Base-by-base conservation (phyloP, 192 early-diverging fungal genomes). In the Neocallimastix lanati region DNA sequence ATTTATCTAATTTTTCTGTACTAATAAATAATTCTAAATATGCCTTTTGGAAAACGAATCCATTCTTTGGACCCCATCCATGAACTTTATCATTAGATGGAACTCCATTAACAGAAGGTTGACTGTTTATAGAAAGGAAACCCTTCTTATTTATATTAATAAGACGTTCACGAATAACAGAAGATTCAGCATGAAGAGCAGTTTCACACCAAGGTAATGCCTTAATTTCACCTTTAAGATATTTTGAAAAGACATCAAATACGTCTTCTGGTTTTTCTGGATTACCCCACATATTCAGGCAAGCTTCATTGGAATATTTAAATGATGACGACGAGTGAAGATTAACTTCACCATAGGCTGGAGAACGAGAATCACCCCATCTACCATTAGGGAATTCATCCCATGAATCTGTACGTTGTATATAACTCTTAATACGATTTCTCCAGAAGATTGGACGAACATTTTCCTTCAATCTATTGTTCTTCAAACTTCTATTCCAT, bases 361-460 rank as follows among this genome's bases (percentile, higher is more conserved):
- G 96, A 21, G 97, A 98, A 76, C 96, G 89, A 35, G 97, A 92
- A 79, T 98, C 96, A 35, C 97, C 97, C 97, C 96, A 98, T 79
- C 97, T 92, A 25, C 97, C 97, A 85, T 98, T 98, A 77, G 96
- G 97, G 83, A 96, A 98, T 82, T 97, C 96, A 83, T 98, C 96
- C 97, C 97, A 98, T 77, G 89, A 84, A 83, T 94, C 95, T 5
- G 96, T 98, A 29, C 93, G 89, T 18, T 88, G 82, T 81, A 98
- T 92, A 89, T 99, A 98, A 85, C 92, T 93, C 81, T 92, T 90
- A 38, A 93, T 91, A 58, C 96, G 92, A 89, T 99, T 98, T 84
- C 92, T 91, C 97, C 97, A 99, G 81, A 98, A 98, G 83, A 99
- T 99, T 28, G 97, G 97, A 29, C 97, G 94, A 76, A 99, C 97